A percentile compares a stretch with the other conserved stretches of the same genome.
Conservation (phyloP, 2,329 filamentous ascomycete genomes). For the Cryphonectria radicalis region DNA sequence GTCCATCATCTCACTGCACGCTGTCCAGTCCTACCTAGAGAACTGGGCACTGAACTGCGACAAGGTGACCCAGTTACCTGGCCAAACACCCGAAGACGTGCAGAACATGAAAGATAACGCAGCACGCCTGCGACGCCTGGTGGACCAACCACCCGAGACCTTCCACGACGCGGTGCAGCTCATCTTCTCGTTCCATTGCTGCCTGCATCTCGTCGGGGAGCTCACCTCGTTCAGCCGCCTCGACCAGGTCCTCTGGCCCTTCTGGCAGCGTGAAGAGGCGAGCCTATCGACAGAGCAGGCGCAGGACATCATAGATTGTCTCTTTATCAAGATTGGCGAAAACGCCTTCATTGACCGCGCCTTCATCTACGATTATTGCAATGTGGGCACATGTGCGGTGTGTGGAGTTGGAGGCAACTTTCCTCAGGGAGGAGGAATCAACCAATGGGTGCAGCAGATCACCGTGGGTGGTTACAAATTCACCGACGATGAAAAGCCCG, state of each 20-base stretch:
- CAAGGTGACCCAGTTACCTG: background rate
- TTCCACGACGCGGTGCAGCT: conserved; percentile 26
- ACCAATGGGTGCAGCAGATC: conserved; percentile 28
- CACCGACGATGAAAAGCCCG: conserved; percentile 6
- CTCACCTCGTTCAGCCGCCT: conserved; percentile 22
- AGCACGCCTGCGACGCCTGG: conserved; percentile 13
- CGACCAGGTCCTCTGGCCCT: conserved; percentile 23
- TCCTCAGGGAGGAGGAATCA: conserved; percentile 23
- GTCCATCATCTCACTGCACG: conserved; percentile 4
- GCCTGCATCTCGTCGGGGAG: conserved; percentile 25
- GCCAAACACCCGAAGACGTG: background rate
- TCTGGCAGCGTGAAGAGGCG: conserved; percentile 13
- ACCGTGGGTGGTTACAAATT: conserved; percentile 25
- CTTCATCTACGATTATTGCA: conserved; percentile 24
- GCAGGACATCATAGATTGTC: conserved; percentile 27
- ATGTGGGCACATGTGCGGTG: conserved; percentile 20
- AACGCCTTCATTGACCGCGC: conserved; percentile 24
- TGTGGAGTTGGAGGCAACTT: conserved; percentile 19
- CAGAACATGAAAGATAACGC: conserved; percentile 16
- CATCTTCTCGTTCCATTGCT: conserved; percentile 26
- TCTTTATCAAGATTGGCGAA: conserved; percentile 26
- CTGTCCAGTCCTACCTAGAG: conserved; percentile 6
- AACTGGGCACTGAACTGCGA: conserved; percentile 11
- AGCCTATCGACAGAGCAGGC: conserved; percentile 15
- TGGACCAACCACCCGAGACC: conserved; percentile 9